Base-by-base conservation (phyloP, 164 flowering plant species). In the Macadamia integrifolia region DNA sequence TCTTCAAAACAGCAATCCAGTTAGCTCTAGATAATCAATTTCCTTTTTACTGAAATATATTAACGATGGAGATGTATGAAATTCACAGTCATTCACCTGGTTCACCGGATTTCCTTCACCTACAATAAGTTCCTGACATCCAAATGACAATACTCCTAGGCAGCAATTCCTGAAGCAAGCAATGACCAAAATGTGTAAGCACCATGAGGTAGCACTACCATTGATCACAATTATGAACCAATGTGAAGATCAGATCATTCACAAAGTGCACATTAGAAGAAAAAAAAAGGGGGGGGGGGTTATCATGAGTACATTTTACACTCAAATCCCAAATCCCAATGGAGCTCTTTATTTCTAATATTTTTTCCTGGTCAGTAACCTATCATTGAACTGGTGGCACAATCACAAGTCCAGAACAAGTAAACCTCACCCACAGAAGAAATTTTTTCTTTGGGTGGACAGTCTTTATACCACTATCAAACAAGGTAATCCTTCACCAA, bases 101-200 rank as follows among this genome's bases (percentile, higher is more conserved):
- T 75, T 75, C 66, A 65, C 61, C 72, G 67, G 73, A 71, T 73
- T 75, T 75, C 71, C 79, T 80, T 78, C 82, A 71, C 76, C 90
- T 86, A 83, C 72, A 73, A 72, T 76, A 72, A 78, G 69, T 72
- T 52, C 75, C 58, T 65, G 66, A 71, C 64, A 69, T 79, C 75
- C 71, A 80, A 75, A 71, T 69, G 71, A 70, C 62, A 61, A 68
- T 66, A 73, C 74, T 82, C 83, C 91, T 88, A 87, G 67, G 93
- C 77, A 75, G 88, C 89, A 83, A 91, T 85, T 77, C 92, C 97
- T 91, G 93, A 71, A 72, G 32, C 59, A 81, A 65, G 58, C 30
- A 57, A 67, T 17, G 63, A 40, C 59, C 49, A 70, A 66, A 60
- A 42, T 28, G 23, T 10, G 65, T 43, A 53, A 72, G 58, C 66